phyloP scores from a whole-genome alignment of 331 rosid species.

The Quercus tomentella region DNA sequence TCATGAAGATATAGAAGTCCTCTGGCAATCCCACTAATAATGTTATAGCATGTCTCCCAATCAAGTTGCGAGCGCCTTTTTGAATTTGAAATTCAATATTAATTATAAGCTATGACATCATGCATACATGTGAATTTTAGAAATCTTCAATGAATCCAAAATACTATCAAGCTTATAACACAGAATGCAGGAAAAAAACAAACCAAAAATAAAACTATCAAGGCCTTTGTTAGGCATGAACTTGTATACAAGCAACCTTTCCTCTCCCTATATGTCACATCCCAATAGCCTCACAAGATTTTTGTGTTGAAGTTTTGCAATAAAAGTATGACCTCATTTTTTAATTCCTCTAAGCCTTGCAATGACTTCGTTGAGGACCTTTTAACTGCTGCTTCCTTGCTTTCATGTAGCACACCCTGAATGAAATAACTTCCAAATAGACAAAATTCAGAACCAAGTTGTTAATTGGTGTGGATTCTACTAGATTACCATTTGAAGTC shows the following conservation, averaged over 20 bases:
- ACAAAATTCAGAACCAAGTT: too few species aligned
- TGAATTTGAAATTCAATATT: neutral
- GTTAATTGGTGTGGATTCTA: too few species aligned
- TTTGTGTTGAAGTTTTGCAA: neutral
- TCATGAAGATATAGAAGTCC: constrained; percentile 30
- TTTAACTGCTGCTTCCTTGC: neutral
- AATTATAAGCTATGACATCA: too few species aligned
- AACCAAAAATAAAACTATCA: constrained; percentile 33
- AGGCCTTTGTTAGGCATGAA: constrained; percentile 31
- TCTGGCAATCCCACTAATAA: constrained; percentile 19
- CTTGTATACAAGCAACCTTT: neutral
- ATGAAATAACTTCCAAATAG: too few species aligned
- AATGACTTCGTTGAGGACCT: neutral
- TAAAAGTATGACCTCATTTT: neutral
- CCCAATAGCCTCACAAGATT: constrained; percentile 1
- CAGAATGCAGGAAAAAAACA: neutral
- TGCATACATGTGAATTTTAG: too few species aligned
- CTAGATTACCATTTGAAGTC: too few species aligned
- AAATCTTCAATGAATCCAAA: too few species aligned
- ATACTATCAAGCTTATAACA: neutral
- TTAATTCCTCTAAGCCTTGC: neutral
- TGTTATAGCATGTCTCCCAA: constrained; percentile 22
- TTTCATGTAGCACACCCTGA: neutral
- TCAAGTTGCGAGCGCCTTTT: constrained; percentile 7
- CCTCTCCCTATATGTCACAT: neutral